Percentiles rank a stretch among this genome's conserved stretches.
Evolutionary conservation across 2,329 filamentous ascomycete species (phyloP).

Genomic region (Fusarium setosum): DNA sequence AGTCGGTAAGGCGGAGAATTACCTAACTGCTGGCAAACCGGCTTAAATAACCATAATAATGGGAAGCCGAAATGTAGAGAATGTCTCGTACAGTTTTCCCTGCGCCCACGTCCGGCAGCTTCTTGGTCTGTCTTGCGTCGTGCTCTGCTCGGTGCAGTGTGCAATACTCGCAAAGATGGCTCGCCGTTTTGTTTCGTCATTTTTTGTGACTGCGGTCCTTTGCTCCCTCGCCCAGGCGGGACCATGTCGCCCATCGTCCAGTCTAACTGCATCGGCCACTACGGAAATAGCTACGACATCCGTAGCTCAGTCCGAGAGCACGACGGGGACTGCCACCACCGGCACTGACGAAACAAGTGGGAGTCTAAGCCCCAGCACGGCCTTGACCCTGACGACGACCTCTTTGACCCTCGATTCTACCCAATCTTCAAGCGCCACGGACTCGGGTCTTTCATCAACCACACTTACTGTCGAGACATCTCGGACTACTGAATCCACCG

Average conservation of each 20-base stretch:
- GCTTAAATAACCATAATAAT: not conserved
- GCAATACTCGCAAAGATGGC: too few relatives aligned
- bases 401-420: not conserved
- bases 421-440: not conserved
- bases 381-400: not conserved
- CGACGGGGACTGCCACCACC: not conserved
- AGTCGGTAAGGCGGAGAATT: too few relatives aligned
- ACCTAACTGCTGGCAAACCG: not conserved
- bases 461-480: not conserved
- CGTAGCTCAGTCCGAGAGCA: not conserved
- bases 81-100: too few relatives aligned
- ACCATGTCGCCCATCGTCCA: slow-evolving; percentile 16
- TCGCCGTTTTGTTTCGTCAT: slow-evolving; percentile 20
- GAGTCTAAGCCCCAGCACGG: not conserved
- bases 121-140: too few relatives aligned
- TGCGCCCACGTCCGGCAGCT: too few relatives aligned
- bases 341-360: not conserved
- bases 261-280: not conserved
- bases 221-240: slow-evolving; percentile 11
- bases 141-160: too few relatives aligned
- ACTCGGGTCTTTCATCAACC: not conserved
- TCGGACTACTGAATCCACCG: not conserved
- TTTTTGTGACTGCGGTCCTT: slow-evolving; percentile 11
- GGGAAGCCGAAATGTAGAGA: too few relatives aligned
- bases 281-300: not conserved